Percentiles rank a stretch among this genome's conserved stretches.
Evolutionary conservation across 2,329 filamentous ascomycete species (phyloP).

Genomic region (Pestalotiopsis sp.): DNA sequence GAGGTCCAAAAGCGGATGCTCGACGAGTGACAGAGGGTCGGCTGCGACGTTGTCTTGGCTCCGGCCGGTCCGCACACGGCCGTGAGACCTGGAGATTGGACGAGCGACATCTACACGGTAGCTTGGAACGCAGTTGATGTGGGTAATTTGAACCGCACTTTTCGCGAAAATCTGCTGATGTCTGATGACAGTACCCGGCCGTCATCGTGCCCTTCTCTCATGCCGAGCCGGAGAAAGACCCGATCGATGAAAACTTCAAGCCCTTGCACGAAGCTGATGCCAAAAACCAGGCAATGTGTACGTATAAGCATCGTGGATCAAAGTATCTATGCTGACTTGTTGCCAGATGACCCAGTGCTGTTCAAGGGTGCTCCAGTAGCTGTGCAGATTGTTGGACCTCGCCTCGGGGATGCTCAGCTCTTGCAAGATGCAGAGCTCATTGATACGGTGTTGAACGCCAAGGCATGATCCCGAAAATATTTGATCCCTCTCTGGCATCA

Average conservation of each 20-base stretch:
- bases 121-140: conserved; percentile 39
- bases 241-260: conserved; percentile 27
- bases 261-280: conserved; percentile 27
- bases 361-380: conserved; percentile 36
- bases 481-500: neutral
- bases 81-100: conserved; percentile 35
- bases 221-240: conserved; percentile 32
- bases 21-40: conserved; percentile 36
- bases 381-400: conserved; percentile 34
- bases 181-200: conserved; percentile 31
- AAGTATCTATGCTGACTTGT: conserved; percentile 11
- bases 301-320: neutral
- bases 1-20: conserved; percentile 36
- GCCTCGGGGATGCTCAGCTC: conserved; percentile 35
- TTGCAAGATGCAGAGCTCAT: conserved; percentile 32
- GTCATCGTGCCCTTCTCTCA: conserved; percentile 34
- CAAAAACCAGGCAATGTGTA: conserved; percentile 33
- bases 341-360: conserved; percentile 34
- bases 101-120: conserved; percentile 36
- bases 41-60: conserved; percentile 31
- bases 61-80: conserved; percentile 35
- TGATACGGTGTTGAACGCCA: conserved; percentile 28
- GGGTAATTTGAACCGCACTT: conserved; percentile 6
- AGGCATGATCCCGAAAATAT: neutral
- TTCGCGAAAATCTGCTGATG: neutral